A percentile compares a stretch with the other conserved stretches of the same genome.
Evolutionary conservation across 2,329 filamentous ascomycete genomes (phyloP).

Genomic region (Cryphonectria nitschkei): DNA sequence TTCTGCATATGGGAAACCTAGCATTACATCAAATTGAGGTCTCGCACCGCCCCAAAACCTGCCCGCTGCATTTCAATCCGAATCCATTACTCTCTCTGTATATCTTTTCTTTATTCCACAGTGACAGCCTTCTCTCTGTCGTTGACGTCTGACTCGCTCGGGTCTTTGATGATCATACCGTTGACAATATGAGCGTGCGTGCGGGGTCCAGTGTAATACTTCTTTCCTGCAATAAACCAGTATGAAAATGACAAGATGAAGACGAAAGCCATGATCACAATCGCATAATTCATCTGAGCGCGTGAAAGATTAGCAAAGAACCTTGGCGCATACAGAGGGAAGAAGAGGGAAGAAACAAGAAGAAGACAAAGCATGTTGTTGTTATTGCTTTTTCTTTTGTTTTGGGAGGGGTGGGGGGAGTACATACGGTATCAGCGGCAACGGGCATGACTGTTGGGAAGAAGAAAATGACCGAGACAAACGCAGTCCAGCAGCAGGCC

Average conservation of each 20-base stretch:
- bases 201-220: conserved; percentile 53
- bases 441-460: conserved; percentile 54
- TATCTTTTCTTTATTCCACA: neutral
- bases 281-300: conserved; percentile 59
- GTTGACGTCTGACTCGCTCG: conserved; percentile 25
- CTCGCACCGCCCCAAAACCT: neutral
- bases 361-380: too few species aligned
- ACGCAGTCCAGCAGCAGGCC: conserved; percentile 56
- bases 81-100: neutral
- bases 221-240: conserved; percentile 50
- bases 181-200: conserved; percentile 36
- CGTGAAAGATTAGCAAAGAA: conserved; percentile 4
- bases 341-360: neutral
- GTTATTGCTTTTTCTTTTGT: too few species aligned
- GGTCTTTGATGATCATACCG: conserved; percentile 33
- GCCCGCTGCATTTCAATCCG: neutral
- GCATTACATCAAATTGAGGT: neutral
- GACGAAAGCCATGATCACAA: conserved; percentile 52
- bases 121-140: conserved; percentile 31
- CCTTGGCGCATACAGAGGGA: too few species aligned
- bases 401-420: neutral
- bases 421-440: conserved; percentile 47
- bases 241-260: conserved; percentile 47
- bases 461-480: conserved; percentile 58
- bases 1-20: neutral